Evolutionary conservation across 2,329 filamentous ascomycete genomes (phyloP).

Genomic region (Fusarium multiceps): DNA sequence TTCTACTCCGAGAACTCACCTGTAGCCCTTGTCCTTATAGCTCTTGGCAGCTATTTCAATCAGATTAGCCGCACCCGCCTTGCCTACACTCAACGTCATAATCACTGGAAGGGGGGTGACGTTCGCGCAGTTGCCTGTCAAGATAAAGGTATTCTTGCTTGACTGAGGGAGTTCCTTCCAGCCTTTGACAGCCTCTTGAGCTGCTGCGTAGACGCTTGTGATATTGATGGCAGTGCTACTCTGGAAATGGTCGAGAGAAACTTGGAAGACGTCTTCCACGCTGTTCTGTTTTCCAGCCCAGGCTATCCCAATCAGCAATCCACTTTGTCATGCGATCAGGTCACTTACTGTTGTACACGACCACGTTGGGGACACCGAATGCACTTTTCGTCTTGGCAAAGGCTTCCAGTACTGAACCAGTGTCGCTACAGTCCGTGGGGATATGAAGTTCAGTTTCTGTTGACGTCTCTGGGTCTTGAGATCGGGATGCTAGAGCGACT

Average conservation of each 20-base stretch:
- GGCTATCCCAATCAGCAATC: background rate
- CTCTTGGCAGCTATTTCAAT: background rate
- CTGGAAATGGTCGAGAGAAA: background rate
- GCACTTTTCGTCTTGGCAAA: background rate
- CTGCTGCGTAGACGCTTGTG: slow-evolving; percentile 5
- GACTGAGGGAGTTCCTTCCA: background rate
- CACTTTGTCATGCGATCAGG: rapidly evolving
- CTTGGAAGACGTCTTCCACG: background rate
- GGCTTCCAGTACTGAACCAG: background rate
- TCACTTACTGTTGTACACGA: slow-evolving; percentile 7
- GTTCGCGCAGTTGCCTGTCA: slow-evolving; percentile 13
- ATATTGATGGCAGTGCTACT: background rate
- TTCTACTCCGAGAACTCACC: rapidly evolving
- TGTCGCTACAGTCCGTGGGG: background rate
- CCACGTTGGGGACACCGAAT: slow-evolving; percentile 4
- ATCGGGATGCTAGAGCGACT: slow-evolving; percentile 7
- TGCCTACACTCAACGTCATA: slow-evolving; percentile 6
- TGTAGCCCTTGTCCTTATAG: slow-evolving; percentile 7
- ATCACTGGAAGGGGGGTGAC: background rate
- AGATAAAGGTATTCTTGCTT: background rate
- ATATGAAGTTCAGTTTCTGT: slow-evolving; percentile 1
- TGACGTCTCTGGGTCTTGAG: background rate
- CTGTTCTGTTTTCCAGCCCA: background rate
- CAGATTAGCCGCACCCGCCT: slow-evolving; percentile 3
- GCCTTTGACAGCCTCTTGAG: slow-evolving; percentile 3